Conservation (phyloP, 345 rosid genomes). For the Tarenaya hassleriana region DNA sequence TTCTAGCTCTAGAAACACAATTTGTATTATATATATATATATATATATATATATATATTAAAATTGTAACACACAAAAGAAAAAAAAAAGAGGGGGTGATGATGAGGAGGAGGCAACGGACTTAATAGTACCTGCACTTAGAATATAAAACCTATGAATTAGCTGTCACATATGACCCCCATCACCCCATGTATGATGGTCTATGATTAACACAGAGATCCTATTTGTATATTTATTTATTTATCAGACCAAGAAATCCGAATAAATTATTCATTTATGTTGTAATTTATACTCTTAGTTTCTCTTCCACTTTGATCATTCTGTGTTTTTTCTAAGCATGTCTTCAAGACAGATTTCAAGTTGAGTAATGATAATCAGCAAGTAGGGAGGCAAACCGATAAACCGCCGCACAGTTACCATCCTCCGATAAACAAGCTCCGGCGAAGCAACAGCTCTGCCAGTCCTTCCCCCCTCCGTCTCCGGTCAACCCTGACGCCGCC, state of each 20-base stretch:
- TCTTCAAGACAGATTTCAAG: too few species aligned
- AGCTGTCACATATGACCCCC: not conserved
- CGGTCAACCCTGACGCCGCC: constrained; percentile 69
- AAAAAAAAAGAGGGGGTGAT: not conserved
- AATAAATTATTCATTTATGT: too few species aligned
- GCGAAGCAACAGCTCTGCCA: constrained; percentile 49
- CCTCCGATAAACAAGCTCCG: constrained; percentile 28
- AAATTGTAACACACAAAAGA: not conserved
- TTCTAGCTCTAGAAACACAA: too few species aligned
- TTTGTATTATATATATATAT: too few species aligned
- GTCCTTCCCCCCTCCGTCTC: constrained; percentile 87
- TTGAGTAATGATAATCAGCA: too few species aligned
- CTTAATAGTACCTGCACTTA: constrained; percentile 36
- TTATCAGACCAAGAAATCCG: not conserved
- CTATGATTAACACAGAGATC: not conserved
- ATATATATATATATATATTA: too few species aligned
- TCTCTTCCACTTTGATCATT: too few species aligned
- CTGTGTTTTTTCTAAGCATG: too few species aligned
- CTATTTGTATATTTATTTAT: too few species aligned
- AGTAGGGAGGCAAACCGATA: too few species aligned
- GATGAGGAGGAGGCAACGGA: constrained; percentile 35
- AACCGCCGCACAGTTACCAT: constrained; percentile 35
- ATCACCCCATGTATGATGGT: too few species aligned
- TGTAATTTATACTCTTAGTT: too few species aligned
- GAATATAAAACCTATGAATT: constrained; percentile 27